Evolutionary conservation across 2,329 filamentous ascomycete genomes (phyloP), one percentile per base, ranked within the genome.

Genomic region (Xylaria multiplex): DNA sequence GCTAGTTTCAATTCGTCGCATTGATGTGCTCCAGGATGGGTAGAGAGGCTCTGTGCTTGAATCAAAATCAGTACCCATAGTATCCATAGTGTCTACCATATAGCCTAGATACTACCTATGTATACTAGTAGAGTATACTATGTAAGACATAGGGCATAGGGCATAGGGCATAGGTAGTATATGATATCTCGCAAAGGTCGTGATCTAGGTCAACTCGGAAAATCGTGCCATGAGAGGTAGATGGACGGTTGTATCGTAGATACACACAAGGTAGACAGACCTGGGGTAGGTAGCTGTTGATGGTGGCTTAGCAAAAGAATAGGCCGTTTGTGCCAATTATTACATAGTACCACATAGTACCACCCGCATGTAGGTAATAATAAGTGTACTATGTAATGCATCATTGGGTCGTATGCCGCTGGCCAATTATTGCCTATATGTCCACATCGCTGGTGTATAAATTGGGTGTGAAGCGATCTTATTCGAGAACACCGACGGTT

Each of bases 1-100:
- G 32, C 22, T 49, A 64, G 71, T 71, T 70, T 74, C 69, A 66
- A 64, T 57, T 60, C 35, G 66, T 65, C 59, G 67, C 58, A 62
- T 70, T 63, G 66, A 69, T 70, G 35, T 68, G 59, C 67, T 59
- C 66, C 63, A 43, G 67, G 60, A 66, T 67, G 6, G 35, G 27
- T 27, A 42, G 9, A 40, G 19, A 30, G 40, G 42, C 24, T 16
- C 22, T 32, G 14, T 45, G 53, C 46, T 45, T 63, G 50, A 45
- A 52, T 52, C 13, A 35, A 45, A 57, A 45, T 16, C 11, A 45
- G 5, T 14, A 14, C 37, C 37, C 37, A 35, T 40, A 35, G 6
- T 35, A 9, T 35, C 6, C 9, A 35, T 6, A 35, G 32, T 6
- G 32, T 35, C 32, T 7, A 35, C 32, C 32, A 35, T 35, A 19